phyloP scores from a whole-genome alignment of 352 stramenopile species.

The Phytophthora multivora region DNA sequence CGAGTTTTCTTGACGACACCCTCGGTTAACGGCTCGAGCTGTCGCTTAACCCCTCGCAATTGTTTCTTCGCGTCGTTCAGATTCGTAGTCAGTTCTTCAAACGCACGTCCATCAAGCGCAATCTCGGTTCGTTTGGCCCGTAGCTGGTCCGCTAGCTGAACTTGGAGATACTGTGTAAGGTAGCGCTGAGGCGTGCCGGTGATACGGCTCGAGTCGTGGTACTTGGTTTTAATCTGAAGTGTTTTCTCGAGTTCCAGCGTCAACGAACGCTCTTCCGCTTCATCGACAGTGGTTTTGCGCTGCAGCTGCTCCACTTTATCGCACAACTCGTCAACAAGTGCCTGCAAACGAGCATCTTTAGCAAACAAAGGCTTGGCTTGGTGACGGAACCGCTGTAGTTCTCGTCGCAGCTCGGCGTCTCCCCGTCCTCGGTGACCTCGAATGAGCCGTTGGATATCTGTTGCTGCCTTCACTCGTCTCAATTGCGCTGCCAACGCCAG shows the following conservation, averaged over 20 bases:
- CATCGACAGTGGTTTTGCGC: slow-evolving; percentile 44
- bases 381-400: slow-evolving; percentile 72
- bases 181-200: slow-evolving; percentile 91
- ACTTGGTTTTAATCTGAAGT: slow-evolving; percentile 85
- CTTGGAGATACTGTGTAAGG: slow-evolving; percentile 92
- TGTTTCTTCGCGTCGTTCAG: slow-evolving; percentile 72
- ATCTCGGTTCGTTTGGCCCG: slow-evolving; percentile 72
- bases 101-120: slow-evolving; percentile 50
- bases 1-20: slow-evolving; percentile 83
- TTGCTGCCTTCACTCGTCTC: slow-evolving; percentile 48
- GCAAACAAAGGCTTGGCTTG: slow-evolving; percentile 78
- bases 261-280: slow-evolving; percentile 62
- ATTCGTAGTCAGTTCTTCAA: slow-evolving; percentile 65
- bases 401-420: slow-evolving; percentile 68
- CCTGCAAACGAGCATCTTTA: slow-evolving; percentile 51
- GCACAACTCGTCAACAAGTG: slow-evolving; percentile 50
- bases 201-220: slow-evolving; percentile 84
- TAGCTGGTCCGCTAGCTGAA: slow-evolving; percentile 88
- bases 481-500: slow-evolving; percentile 51
- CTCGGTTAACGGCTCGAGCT: slow-evolving; percentile 88
- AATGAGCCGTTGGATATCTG: slow-evolving; percentile 75
- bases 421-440: slow-evolving; percentile 82
- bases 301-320: slow-evolving; percentile 51
- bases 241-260: slow-evolving; percentile 81
- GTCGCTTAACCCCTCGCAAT: slow-evolving; percentile 65